Base-by-base conservation (phyloP, 768 basidiomycete genomes). In the Naganishia vishniacii region DNA sequence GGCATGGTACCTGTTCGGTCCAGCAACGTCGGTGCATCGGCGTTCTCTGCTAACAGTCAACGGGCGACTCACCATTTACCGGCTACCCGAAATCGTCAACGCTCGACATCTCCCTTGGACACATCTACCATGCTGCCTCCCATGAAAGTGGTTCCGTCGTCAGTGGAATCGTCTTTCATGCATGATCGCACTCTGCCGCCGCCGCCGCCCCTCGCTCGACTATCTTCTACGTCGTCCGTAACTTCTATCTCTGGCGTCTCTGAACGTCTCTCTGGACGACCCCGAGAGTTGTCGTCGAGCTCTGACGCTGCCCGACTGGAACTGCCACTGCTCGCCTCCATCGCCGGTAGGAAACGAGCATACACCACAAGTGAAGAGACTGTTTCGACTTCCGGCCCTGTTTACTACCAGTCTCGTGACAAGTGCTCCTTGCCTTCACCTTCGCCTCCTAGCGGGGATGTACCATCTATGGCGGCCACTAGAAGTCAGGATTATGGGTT, bases 1-100 rank as follows among this genome's bases (percentile, higher is more conserved):
- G 62, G 62, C 40, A 63, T 63, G 62, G 29, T 63, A 3, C 62
- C 62, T 12, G 32, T 25, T 12, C 49, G 31, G 3, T 23, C 29
- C 13, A 51, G 23, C 40, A 3, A 23, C 31, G n/a, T 26, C n/a
- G 25, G 15, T 15, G n/a, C 46, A 12, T 12, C 61, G n/a, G 15
- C 32, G 15, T 48, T 11, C n/a, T 44, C 16, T 28, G 15, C 8
- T n/a, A 41, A 11, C n/a, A 49, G 18, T 29, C 26, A 1, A 20
- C 45, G 46, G 44, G n/a, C 59, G 6, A 18, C 26, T 25, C 46
- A 34, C 34, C 16, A 12, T 40, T 26, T 37, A 20, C 61, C 37
- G 26, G 46, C 12, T 28, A 48, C 47, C 9, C 61, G 46, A 20
- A 60, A 47, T 13, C 59, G 59, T 29, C 59, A 47, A 31, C 59